Base-by-base conservation (phyloP, 306 rosid species). In the Geum urbanum region DNA sequence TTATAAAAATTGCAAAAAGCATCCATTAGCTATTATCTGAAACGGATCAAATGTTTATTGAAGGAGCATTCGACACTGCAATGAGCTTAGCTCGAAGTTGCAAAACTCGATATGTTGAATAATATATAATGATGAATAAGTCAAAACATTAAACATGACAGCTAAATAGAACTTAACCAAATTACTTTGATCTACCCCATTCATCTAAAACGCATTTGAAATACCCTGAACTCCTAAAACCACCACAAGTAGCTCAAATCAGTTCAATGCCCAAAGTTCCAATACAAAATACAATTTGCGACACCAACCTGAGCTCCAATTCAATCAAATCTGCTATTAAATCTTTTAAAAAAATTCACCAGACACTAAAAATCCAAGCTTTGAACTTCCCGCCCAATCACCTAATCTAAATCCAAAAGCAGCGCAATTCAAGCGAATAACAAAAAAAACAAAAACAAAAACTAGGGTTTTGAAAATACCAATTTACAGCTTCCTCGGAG, bases 401-500 rank as follows among this genome's bases (percentile, higher is more conserved):
- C 65, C 85, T 58, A 85, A 82, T 85, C 89, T 70, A 84, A 79
- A 67, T 15, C 57, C 47, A 76, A 66, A 79, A 67, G 68, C 76
- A 62, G 72, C 75, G 62, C 63, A 73, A 79, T 70, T 81, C 32
- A 68, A 47, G 79, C 84, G 15, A 47, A 46, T 46, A 11, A 6
- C 13, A n/a, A 6, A 0, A 51, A 50, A 5, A 16, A 6, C 1
- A 7, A 52, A 52, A 81, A 84, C 84, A 84, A 52, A 64, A 83
- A 67, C 85, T 92, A 88, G 92, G 96, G 96, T 88, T 88, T 84
- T 55, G 73, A 63, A 37, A 83, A 83, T 77, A 78, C 60, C 40
- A 61, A 70, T 79, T 72, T 72, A 77, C 66, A 60, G 74, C 80
- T 45, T 68, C 24, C 72, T 74, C 22, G 50, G 59, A 72, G 71